phyloP scores from a whole-genome alignment of 129 eudicot genomes.

The Lactuca sativa region DNA sequence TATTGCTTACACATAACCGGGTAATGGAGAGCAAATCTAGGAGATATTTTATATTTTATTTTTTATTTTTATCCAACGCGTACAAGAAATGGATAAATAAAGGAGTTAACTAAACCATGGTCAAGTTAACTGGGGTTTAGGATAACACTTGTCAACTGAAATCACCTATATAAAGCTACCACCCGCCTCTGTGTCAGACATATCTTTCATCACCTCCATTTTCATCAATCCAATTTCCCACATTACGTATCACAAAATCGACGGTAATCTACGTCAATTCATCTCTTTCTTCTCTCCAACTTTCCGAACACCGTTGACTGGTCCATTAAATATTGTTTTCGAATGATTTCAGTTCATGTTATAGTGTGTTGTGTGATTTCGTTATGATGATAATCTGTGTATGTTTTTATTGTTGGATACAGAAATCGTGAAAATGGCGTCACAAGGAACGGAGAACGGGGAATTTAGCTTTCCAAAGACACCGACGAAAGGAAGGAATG shows the following conservation, averaged over 20 bases:
- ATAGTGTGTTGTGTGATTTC: neutral
- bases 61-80: neutral
- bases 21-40: neutral
- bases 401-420: neutral
- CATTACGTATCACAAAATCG: conserved; percentile 5
- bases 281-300: neutral
- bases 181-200: conserved; percentile 17
- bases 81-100: neutral
- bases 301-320: conserved; percentile 8
- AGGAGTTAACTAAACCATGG: conserved; percentile 16
- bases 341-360: neutral
- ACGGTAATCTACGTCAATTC: conserved; percentile 8
- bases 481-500: conserved; percentile 46
- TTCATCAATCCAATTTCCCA: conserved; percentile 1
- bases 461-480: conserved; percentile 38
- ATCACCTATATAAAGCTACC: conserved; percentile 16
- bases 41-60: neutral
- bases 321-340: neutral
- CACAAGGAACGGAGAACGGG: conserved; percentile 31
- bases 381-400: neutral
- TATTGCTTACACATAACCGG: neutral
- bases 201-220: conserved; percentile 25
- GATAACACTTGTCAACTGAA: conserved; percentile 22
- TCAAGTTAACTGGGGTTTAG: conserved; percentile 14
- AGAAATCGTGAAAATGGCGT: conserved; percentile 22